Percentiles rank a stretch among this genome's conserved stretches.
phyloP scores from a whole-genome alignment of 2,329 filamentous ascomycete species.

The Monilinia fructicola region DNA sequence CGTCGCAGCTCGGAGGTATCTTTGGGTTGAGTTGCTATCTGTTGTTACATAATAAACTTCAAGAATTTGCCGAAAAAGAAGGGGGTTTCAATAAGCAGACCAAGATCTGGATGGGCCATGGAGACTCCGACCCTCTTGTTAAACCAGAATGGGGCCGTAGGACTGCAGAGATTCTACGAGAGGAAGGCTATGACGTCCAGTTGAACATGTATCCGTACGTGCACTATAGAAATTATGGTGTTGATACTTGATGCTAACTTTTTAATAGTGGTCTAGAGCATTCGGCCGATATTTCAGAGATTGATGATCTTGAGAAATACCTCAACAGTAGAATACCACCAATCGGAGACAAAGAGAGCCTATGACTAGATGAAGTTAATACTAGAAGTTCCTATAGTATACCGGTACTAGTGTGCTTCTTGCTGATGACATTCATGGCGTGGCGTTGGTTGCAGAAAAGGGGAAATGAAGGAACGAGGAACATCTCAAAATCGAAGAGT shows the following conservation, averaged over 20 bases:
- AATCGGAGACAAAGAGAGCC: constrained; percentile 40
- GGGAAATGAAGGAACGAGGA: neutral
- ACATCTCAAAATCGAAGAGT: constrained; percentile 2
- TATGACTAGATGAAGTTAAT: constrained; percentile 29
- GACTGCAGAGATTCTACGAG: constrained; percentile 66
- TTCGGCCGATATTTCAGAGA: constrained; percentile 72
- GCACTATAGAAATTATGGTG: neutral
- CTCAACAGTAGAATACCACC: constrained; percentile 49
- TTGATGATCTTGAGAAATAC: constrained; percentile 74
- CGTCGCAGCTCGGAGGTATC: constrained; percentile 79
- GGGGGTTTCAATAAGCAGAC: constrained; percentile 67
- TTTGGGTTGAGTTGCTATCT: constrained; percentile 83
- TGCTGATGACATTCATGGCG: constrained; percentile 1
- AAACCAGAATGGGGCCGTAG: constrained; percentile 64
- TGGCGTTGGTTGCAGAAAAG: constrained; percentile 11
- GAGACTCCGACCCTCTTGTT: constrained; percentile 74
- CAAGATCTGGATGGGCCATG: constrained; percentile 86
- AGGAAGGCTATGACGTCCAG: constrained; percentile 69
- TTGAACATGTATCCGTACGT: constrained; percentile 74
- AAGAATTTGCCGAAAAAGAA: constrained; percentile 54
- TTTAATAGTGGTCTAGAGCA: constrained; percentile 65
- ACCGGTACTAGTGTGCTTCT: constrained; percentile 17
- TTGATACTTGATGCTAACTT: neutral
- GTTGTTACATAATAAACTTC: constrained; percentile 65
- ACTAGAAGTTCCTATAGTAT: neutral